Evolutionary conservation across 768 basidiomycete species (phyloP), one percentile per base, ranked within the genome.

Genomic region (Nidula microcarpa): DNA sequence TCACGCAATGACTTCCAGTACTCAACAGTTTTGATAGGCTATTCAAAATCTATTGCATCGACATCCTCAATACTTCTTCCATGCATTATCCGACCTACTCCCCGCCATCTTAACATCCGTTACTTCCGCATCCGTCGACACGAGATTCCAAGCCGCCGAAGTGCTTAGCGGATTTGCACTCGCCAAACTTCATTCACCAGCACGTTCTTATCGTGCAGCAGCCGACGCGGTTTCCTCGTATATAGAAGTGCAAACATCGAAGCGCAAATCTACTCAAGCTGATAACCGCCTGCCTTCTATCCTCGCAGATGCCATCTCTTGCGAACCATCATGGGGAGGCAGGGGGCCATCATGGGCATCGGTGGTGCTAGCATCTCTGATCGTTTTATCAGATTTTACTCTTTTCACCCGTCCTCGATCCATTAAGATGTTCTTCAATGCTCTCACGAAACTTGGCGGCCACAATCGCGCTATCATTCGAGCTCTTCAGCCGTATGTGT

Each of bases 121-220:
- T 37, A 48, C 59, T 4, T 63, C 60, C 8, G 62, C 67, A 11
- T 63, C 68, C 18, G 37, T 56, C 6, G 62, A 64, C 7, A 50
- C 66, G 39, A 80, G 86, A 39, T 57, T 76, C 0, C 74, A 80
- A 52, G 83, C 87, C 2, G 80, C 79, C 6, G 73, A 80, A 57
- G 82, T 84, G 2, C 70, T 88, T 0, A 75, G 78, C 37, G 79
- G 82, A 2, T 76, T 85, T 49, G 80, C 78, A 9, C 57, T 74
- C 4, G 82, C 72, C 1, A 76, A 73, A 55, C 57, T 71, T 30
- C 58, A 53, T 47, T 47, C 52, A 34, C 49, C 52, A 53, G 17
- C 57, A 36, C 37, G 54, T 41, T 63, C 60, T 37, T 61, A 62
- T 49, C 64, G 68, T 53, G 49, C 52, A 13, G 54, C 71, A 8